These are phyloP conservation scores for Crassisporium funariophilum DNA, from an alignment of 768 basidiomycete genomes.

Conservation along the genomic window DNA sequence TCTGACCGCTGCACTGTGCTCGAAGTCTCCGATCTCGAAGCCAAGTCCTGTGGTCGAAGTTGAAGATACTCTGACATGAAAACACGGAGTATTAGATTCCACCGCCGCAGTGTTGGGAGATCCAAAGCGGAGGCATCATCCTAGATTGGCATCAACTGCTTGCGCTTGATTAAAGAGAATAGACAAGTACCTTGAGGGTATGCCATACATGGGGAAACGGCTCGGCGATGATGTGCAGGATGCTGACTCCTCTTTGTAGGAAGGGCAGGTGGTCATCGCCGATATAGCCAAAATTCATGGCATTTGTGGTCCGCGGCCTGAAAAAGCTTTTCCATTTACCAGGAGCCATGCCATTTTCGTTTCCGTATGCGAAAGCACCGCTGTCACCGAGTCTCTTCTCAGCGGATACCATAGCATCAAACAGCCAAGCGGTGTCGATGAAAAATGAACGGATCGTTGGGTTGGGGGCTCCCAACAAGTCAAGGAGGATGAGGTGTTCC, in stretches of 20 bases:
- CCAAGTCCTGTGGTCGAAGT: slow-evolving; percentile 51
- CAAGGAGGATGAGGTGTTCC: slow-evolving; percentile 90
- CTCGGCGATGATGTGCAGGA: slow-evolving; percentile 87
- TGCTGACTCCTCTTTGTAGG: slow-evolving; percentile 74
- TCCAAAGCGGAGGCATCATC: slow-evolving; percentile 90
- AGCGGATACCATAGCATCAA: slow-evolving; percentile 71
- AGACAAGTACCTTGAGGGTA: slow-evolving; percentile 55
- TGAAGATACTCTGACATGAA: slow-evolving; percentile 91
- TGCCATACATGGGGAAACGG: slow-evolving; percentile 96
- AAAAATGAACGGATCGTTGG: slow-evolving; percentile 84
- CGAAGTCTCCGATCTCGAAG: slow-evolving; percentile 25
- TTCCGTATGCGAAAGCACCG: slow-evolving; percentile 58
- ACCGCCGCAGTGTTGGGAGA: slow-evolving; percentile 80
- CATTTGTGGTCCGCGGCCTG: slow-evolving; percentile 42
- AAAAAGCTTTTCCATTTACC: slow-evolving; percentile 71
- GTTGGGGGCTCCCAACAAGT: slow-evolving; percentile 80
- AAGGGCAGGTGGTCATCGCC: slow-evolving; percentile 97
- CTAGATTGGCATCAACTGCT: slow-evolving; percentile 45
- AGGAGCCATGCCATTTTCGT: slow-evolving; percentile 45
- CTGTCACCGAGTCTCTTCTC: slow-evolving; percentile 71
- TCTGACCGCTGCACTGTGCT: slow-evolving; percentile 36
- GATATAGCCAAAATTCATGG: slow-evolving; percentile 57
- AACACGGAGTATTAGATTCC: slow-evolving; percentile 87
- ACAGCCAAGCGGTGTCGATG: slow-evolving; percentile 90
- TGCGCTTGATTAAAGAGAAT: too few relatives aligned